A percentile compares a stretch with the other conserved stretches of the same genome.
These are phyloP conservation scores for Uncinocarpus reesii DNA, from an alignment of 2,329 filamentous ascomycete species.

Conservation along the genomic window DNA sequence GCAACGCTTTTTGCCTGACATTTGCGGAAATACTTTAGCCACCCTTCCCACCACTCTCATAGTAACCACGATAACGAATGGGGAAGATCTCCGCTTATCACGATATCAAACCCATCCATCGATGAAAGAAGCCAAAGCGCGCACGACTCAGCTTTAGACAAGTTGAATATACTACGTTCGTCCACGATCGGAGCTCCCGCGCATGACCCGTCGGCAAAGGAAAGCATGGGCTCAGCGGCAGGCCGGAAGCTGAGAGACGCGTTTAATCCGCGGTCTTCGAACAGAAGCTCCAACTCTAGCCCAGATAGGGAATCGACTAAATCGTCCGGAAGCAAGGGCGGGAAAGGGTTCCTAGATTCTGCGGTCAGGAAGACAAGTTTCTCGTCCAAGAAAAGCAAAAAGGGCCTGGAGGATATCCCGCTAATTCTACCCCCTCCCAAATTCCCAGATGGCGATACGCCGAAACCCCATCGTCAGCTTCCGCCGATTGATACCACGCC, in stretches of 20 bases:
- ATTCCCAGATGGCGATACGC: constrained; percentile 10
- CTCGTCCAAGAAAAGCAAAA: constrained; percentile 24
- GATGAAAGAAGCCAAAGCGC: constrained; percentile 4
- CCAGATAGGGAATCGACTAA: constrained; percentile 38
- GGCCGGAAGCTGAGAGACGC: constrained; percentile 61
- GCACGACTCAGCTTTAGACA: neutral
- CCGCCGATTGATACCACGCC: constrained; percentile 16
- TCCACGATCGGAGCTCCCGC: neutral
- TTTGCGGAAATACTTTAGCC: neutral
- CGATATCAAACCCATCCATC: constrained; percentile 6
- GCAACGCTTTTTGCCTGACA: too few relatives aligned
- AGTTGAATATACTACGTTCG: neutral
- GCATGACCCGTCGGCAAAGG: constrained; percentile 5
- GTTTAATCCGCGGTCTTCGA: constrained; percentile 46
- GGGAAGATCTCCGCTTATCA: constrained; percentile 4
- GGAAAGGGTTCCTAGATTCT: constrained; percentile 32
- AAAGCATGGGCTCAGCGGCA: constrained; percentile 44
- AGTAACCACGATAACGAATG: neutral
- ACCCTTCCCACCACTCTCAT: neutral
- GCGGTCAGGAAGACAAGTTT: constrained; percentile 27
- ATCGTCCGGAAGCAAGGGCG: constrained; percentile 34
- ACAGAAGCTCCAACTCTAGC: constrained; percentile 43
- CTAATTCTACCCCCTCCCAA: constrained; percentile 28
- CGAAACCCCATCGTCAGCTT: neutral
- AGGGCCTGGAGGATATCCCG: constrained; percentile 24